Conservation (phyloP, 164 flowering plant species). For the Magnolia sinica region DNA sequence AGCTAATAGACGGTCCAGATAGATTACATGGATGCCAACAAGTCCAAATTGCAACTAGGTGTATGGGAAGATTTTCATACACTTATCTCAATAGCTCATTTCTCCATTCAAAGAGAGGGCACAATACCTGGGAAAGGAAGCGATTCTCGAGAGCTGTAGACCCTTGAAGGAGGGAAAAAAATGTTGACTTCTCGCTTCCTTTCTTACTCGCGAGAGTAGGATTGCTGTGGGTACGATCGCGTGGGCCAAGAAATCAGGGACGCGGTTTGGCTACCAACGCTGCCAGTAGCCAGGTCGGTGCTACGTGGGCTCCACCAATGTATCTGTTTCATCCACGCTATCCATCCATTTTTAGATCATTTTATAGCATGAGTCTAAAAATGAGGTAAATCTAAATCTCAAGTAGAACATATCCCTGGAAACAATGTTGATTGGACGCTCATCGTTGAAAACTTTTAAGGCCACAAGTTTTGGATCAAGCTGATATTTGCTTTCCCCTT, state of each 20-base stretch:
- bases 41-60: no score
- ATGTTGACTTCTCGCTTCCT: conserved; percentile 3
- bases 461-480: no score
- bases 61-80: no score
- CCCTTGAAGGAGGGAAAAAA: not conserved
- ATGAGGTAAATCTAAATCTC: no score
- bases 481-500: no score
- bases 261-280: no score
- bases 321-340: not conserved
- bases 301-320: not conserved
- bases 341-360: not conserved
- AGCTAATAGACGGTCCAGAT: no score
- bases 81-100: no score
- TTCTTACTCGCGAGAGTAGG: not conserved
- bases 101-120: not conserved
- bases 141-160: conserved; percentile 3
- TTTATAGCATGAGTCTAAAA: not conserved
- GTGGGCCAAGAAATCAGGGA: not conserved
- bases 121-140: conserved; percentile 2
- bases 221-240: not conserved
- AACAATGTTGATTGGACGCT: no score
- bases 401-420: no score
- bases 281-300: not conserved
- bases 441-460: no score
- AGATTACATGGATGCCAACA: no score